Evolutionary conservation across 768 basidiomycete genomes (phyloP), one percentile per base, ranked within the genome.

Genomic region (Lactifluus pinguis): DNA sequence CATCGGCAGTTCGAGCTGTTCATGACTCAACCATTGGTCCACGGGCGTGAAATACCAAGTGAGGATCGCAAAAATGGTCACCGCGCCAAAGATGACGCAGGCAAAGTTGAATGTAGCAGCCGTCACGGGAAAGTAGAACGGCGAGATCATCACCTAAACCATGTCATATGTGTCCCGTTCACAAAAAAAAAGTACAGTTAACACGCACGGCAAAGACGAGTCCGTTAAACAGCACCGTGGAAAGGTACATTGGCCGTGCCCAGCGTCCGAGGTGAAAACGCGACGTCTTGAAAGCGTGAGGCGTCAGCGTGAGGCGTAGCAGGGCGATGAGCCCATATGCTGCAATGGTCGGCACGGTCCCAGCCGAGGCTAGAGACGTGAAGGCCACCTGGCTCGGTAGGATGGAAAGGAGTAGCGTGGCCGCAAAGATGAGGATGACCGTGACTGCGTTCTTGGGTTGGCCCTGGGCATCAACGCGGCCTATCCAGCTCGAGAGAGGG

Each of bases 311-410:
- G 19, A 94, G 72, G 34, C 89, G 82, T 34, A 94, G 77, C 2
- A 88, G 68, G 9, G 87, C 83, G 61, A 95, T 92, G 48, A 95
- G 76, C 0, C 84, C 89, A 68, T 95, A 95, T 2, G 91, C 89
- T 0, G 92, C 90, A 59, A 93, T 92, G 2, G 89, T 93, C 1
- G 92, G 93, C 3, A 92, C 79, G 5, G 78, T 89, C 25, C 89
- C 89, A 7, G 92, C 94, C 11, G 90, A 93, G 45, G 94, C 81
- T 61, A 95, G 78, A 14, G 92, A 94, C 3, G 87, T 92, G 76
- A 95, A 97, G 3, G 94, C 93, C 41, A 95, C 94, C 67, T 88
- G 84, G 68, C 89, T 91, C 0, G 92, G 90, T 29, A 95, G 25
- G 68, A 95, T 94, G 9, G 89, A 87, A 76, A 90, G 93, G n/a